Base-by-base conservation (phyloP, 805 yeast species). In the Pichia thaimueangensis region DNA sequence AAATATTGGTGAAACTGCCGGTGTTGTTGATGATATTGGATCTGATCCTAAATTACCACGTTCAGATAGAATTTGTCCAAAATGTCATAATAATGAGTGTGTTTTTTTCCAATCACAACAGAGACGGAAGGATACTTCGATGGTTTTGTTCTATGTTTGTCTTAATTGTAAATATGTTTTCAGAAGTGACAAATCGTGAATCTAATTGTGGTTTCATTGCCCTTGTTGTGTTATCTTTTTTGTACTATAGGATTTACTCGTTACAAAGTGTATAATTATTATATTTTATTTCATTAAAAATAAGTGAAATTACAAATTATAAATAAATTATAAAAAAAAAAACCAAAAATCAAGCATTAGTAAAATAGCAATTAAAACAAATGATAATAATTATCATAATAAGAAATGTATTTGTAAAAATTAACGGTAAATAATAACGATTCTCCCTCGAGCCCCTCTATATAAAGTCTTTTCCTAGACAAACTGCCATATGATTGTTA, bases 71-170 rank as follows among this genome's bases (percentile, higher is more conserved):
- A 89, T 85, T 55, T 93, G 99, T 63, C 96, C 97, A 3, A 72
- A 74, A 42, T 93, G 99, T 65, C 81, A 76, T 53, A 82, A 84
- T 47, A 78, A 80, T 50, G 96, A 89, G 53, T 86, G 95, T 64
- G 98, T 93, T 30, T 93, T 93, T 61, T 93, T 93, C 74, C 98
- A 93, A 65, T 80, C 93, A 21, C 99, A 93, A 62, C 97, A 93
- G 65, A 78, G 89, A 56, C 75, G 96, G 44, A 88, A 86, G 39
- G 98, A 93, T 60, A 93, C 99, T 1, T 81, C 91, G 45, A 93
- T 93, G 99, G 80, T 83, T 39, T 71, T 88, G 64, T 89, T 89
- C 60, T 93, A 86, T 62, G 98, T 93, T 41, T 91, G 98, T 63
- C 65, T 85, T 53, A 74, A 80, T 42, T 91, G 98, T 63, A 84